Conservation (phyloP, 208 protist genomes). For the Leishmania turanica region DNA sequence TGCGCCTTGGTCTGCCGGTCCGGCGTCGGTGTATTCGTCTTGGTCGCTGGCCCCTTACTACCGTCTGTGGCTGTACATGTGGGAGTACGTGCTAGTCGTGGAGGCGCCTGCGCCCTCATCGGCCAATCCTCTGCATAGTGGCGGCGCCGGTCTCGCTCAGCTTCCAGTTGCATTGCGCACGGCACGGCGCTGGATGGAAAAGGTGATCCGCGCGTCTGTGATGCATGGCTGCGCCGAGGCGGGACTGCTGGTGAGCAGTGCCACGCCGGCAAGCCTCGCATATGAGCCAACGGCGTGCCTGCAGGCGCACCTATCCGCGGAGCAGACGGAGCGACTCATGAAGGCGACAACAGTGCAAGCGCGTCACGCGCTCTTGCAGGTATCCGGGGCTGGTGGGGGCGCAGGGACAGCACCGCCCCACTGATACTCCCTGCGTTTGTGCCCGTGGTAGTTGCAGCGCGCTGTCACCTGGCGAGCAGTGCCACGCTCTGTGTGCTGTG, state of each 20-base stretch:
- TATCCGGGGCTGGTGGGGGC: conserved; percentile 1
- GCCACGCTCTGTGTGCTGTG: background rate
- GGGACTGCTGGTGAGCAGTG: conserved; percentile 5
- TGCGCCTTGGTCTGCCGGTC: background rate
- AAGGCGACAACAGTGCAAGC: conserved; percentile 15
- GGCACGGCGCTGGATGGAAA: conserved; percentile 34
- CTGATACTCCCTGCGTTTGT: background rate
- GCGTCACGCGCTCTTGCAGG: conserved; percentile 17
- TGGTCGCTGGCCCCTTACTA: conserved; percentile 28
- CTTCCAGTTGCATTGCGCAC: conserved; percentile 16
- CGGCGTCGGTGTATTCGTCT: background rate
- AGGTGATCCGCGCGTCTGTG: conserved; percentile 6
- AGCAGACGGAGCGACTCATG: conserved; percentile 8
- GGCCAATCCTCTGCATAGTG: background rate
- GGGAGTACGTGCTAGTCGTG: conserved; percentile 55
- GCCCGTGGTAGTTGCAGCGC: background rate
- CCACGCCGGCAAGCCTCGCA: background rate
- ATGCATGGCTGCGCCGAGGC: conserved; percentile 6
- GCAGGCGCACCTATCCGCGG: conserved; percentile 6
- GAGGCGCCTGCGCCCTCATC: background rate
- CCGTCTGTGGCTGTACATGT: conserved; percentile 68
- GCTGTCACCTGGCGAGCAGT: background rate
- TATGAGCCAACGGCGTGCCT: background rate
- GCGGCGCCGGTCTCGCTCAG: background rate
- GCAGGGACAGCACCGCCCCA: background rate